Percentiles rank a stretch among this genome's conserved stretches.
These are phyloP conservation scores for Ensete ventricosum DNA, from an alignment of 176 grass and related monocot species.

Conservation along the genomic window DNA sequence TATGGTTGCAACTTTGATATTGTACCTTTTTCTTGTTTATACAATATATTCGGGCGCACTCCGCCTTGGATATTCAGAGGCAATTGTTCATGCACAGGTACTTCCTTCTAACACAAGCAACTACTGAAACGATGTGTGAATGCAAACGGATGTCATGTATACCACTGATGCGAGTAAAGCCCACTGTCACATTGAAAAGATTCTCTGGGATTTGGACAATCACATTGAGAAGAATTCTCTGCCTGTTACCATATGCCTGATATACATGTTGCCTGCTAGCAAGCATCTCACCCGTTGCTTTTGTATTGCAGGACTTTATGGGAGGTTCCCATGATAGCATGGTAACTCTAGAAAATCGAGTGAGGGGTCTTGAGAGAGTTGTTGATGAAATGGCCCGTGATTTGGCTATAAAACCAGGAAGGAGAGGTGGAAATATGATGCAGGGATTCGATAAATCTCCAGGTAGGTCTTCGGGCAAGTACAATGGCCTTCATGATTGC, in stretches of 20 bases:
- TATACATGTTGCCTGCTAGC: no score
- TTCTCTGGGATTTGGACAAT: neutral
- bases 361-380: constrained; percentile 83
- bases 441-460: constrained; percentile 63
- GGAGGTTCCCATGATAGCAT: constrained; percentile 95
- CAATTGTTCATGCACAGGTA: no score
- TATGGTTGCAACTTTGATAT: no score
- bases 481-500: constrained; percentile 72
- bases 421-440: constrained; percentile 56
- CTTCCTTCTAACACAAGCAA: no score
- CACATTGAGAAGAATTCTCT: neutral
- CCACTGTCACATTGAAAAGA: neutral
- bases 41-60: no score
- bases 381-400: constrained; percentile 90
- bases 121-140: no score
- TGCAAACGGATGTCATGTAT: no score
- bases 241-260: no score
- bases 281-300: neutral
- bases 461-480: constrained; percentile 72
- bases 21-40: no score
- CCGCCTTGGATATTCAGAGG: no score
- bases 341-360: constrained; percentile 91
- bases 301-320: constrained; percentile 82
- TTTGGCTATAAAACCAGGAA: constrained; percentile 58
- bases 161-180: no score